Percentiles rank a stretch among this genome's conserved stretches.
These are phyloP conservation scores for Forsythia suspensa DNA, from an alignment of 257 asterid genomes.

Conservation along the genomic window DNA sequence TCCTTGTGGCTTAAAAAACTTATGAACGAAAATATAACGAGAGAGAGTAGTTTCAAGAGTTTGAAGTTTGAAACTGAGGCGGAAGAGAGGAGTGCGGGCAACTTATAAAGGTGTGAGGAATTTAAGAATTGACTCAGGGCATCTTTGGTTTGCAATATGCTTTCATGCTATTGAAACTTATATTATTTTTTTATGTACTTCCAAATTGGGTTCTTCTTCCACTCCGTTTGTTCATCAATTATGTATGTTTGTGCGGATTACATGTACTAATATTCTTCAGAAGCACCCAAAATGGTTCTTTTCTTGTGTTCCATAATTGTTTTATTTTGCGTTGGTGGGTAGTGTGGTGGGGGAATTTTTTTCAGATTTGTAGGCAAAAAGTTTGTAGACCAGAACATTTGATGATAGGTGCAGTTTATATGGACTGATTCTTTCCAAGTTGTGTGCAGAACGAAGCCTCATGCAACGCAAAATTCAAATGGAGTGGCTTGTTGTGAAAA, in stretches of 20 bases:
- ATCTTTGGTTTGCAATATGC: conserved; percentile 4
- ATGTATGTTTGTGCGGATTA: background rate
- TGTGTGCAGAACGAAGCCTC: background rate
- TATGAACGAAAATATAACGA: background rate
- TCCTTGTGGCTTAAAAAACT: background rate
- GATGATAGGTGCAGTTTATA: too few species aligned
- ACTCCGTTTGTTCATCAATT: background rate
- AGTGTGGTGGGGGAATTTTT: too few species aligned
- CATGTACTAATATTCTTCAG: background rate
- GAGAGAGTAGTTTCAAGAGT: background rate
- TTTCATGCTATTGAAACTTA: background rate
- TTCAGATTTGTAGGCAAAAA: background rate
- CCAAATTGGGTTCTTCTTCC: background rate
- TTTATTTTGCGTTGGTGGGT: background rate
- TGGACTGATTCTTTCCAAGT: background rate
- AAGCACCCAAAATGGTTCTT: background rate
- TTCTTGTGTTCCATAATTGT: background rate
- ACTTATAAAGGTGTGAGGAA: conserved; percentile 33
- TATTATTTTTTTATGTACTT: too few species aligned
- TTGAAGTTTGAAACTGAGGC: conserved; percentile 26
- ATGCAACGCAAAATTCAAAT: background rate
- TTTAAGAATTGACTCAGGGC: conserved; percentile 6
- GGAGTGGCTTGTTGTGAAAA: too few species aligned
- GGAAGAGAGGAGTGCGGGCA: conserved; percentile 21
- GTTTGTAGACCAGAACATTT: background rate